Percentiles rank a stretch among this genome's conserved stretches.
phyloP scores from a whole-genome alignment of 1,284 basidiomycete genomes.

The Apiotrichum veenhuisii region DNA sequence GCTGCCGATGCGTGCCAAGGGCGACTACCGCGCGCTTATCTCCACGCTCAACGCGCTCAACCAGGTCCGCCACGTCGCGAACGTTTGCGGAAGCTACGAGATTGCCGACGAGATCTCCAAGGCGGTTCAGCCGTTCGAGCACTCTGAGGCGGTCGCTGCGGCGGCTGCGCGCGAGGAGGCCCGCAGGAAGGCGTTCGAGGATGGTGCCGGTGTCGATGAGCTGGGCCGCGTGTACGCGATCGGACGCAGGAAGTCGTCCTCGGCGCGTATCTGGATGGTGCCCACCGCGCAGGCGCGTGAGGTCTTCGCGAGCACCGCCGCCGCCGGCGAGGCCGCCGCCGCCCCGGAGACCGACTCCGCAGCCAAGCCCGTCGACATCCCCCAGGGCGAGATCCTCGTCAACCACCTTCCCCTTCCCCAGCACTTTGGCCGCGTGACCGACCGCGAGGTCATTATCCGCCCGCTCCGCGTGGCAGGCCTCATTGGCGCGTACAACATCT shows the following conservation, averaged over 20 bases:
- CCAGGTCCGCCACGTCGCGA: slow-evolving; percentile 65
- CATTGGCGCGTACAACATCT: slow-evolving; percentile 90
- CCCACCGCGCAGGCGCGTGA: slow-evolving; percentile 54
- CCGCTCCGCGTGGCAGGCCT: slow-evolving; percentile 79
- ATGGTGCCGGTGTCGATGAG: slow-evolving; percentile 59
- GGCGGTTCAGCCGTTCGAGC: slow-evolving; percentile 64
- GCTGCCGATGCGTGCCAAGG: slow-evolving; percentile 63
- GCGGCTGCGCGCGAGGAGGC: background rate
- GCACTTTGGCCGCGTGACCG: slow-evolving; percentile 72
- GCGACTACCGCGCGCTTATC: slow-evolving; percentile 67
- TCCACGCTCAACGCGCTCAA: slow-evolving; percentile 68
- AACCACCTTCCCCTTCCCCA: slow-evolving; percentile 74
- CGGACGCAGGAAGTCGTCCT: slow-evolving; percentile 79
- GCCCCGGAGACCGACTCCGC: background rate
- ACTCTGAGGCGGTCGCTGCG: slow-evolving; percentile 22
- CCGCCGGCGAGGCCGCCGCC: background rate
- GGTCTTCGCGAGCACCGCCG: background rate
- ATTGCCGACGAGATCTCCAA: slow-evolving; percentile 58
- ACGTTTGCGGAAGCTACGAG: slow-evolving; percentile 60
- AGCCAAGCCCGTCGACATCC: slow-evolving; percentile 34
- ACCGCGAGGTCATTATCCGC: slow-evolving; percentile 74
- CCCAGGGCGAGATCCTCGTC: slow-evolving; percentile 64
- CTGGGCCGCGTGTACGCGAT: slow-evolving; percentile 75
- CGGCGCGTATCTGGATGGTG: slow-evolving; percentile 90
- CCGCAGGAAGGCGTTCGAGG: slow-evolving; percentile 49